phyloP scores from a whole-genome alignment of 345 rosid species.

The Ceriops tagal region DNA sequence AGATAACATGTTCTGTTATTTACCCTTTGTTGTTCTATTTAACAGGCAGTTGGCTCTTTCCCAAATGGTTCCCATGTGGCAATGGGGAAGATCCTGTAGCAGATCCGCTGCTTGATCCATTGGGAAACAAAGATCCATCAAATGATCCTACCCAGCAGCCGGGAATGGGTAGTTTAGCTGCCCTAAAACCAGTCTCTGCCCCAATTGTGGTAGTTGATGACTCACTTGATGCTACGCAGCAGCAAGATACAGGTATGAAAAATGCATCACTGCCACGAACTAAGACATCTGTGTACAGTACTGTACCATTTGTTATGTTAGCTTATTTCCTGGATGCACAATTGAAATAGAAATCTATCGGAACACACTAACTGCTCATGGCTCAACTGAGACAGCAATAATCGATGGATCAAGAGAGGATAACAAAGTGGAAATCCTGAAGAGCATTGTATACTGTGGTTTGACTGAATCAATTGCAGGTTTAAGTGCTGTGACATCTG shows the following conservation, averaged over 20 bases:
- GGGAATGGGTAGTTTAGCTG: background rate
- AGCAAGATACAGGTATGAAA: background rate
- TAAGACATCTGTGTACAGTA: too few relatives aligned
- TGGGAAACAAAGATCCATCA: background rate
- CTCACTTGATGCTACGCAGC: background rate
- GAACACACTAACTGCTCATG: background rate
- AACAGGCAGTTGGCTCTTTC: constrained; percentile 1
- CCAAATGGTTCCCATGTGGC: too few relatives aligned
- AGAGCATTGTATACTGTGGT: constrained; percentile 29
- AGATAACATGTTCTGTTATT: background rate
- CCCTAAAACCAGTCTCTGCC: background rate
- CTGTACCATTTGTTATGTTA: background rate
- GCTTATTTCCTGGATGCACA: too few relatives aligned
- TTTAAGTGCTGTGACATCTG: constrained; percentile 23
- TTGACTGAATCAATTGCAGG: constrained; percentile 22
- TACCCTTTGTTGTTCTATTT: background rate
- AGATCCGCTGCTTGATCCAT: too few relatives aligned
- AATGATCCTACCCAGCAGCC: background rate
- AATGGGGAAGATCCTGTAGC: background rate
- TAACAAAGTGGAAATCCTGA: constrained; percentile 12
- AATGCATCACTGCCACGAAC: too few relatives aligned
- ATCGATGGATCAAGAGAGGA: background rate
- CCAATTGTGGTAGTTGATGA: background rate
- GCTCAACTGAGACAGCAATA: background rate
- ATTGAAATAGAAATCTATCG: background rate